phyloP scores from a whole-genome alignment of 495 filamentous ascomycete species.

The Penicillium maclennaniae region DNA sequence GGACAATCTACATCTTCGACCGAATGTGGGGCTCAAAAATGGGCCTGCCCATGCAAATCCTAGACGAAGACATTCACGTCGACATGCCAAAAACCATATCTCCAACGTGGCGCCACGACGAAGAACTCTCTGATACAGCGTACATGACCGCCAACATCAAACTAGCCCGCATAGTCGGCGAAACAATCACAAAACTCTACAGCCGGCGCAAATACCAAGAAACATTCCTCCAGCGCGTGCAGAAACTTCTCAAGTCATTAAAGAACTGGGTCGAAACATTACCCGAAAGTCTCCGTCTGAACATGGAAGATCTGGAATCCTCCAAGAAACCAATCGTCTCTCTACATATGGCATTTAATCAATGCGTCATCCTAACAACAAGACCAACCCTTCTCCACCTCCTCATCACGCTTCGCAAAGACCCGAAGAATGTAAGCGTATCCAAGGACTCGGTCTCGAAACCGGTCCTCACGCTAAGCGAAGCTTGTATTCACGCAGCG shows the following conservation, averaged over 20 bases:
- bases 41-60: constrained; percentile 43
- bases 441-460: constrained; percentile 27
- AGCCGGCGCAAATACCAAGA: constrained; percentile 43
- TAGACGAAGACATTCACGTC: constrained; percentile 46
- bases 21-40: constrained; percentile 47
- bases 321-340: constrained; percentile 39
- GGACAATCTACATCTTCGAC: constrained; percentile 48
- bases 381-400: constrained; percentile 42
- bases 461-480: constrained; percentile 39
- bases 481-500: constrained; percentile 45
- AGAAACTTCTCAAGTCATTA: constrained; percentile 41
- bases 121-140: constrained; percentile 40
- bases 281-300: constrained; percentile 37
- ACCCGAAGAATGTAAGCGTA: not conserved
- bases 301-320: constrained; percentile 36
- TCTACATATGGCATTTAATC: constrained; percentile 41
- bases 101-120: constrained; percentile 34
- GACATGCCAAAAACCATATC: constrained; percentile 38
- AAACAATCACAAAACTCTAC: constrained; percentile 41
- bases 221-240: constrained; percentile 41
- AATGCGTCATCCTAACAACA: constrained; percentile 43
- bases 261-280: constrained; percentile 45
- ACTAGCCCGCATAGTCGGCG: constrained; percentile 39
- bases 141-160: constrained; percentile 42
- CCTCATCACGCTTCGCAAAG: constrained; percentile 35